These are phyloP conservation scores for Vitellaria paradoxa DNA, from an alignment of 179 eudicot species.

Conservation along the genomic window DNA sequence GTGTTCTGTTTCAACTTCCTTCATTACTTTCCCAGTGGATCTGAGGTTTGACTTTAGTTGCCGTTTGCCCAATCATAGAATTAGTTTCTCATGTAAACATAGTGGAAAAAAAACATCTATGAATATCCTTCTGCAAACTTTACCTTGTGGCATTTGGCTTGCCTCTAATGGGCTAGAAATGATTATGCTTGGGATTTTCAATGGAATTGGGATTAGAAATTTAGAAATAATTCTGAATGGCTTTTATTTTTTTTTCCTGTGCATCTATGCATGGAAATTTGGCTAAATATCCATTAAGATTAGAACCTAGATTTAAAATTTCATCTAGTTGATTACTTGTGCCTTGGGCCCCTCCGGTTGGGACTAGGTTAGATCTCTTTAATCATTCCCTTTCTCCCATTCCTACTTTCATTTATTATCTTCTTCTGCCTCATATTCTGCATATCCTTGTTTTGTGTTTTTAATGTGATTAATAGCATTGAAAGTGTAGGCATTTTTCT, in stretches of 20 bases:
- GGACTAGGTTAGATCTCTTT: neutral
- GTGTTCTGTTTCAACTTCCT: neutral
- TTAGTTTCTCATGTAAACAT: neutral
- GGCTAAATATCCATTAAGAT: neutral
- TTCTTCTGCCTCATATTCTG: neutral
- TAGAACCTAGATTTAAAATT: neutral
- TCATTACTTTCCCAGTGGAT: neutral
- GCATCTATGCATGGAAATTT: neutral
- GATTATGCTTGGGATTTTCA: neutral
- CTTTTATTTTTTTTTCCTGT: neutral
- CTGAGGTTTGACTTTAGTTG: neutral
- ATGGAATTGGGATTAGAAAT: neutral
- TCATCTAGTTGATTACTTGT: neutral
- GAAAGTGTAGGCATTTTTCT: neutral
- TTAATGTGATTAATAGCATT: neutral
- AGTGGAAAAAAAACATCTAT: neutral
- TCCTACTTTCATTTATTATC: neutral
- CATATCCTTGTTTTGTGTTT: neutral
- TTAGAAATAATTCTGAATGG: neutral
- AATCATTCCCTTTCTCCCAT: neutral
- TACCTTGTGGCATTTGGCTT: neutral
- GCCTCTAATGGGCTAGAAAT: constrained; percentile 2
- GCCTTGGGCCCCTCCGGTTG: too few relatives aligned
- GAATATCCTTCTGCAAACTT: neutral
- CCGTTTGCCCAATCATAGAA: neutral